Evolutionary conservation across 1,139 yeast species (phyloP).

Genomic region (Candida sanyaensis): DNA sequence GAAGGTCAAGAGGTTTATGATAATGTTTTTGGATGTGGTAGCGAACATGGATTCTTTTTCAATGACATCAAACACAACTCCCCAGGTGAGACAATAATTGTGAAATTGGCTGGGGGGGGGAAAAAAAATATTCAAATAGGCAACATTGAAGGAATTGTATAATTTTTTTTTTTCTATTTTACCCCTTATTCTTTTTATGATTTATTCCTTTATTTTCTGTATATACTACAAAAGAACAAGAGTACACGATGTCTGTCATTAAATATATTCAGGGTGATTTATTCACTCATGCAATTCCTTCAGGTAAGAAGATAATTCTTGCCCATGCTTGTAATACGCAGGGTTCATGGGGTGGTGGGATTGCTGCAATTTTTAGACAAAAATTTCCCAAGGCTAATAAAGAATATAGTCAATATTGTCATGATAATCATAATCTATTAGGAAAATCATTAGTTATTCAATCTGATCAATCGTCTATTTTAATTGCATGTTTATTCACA

Average conservation of each 20-base stretch:
- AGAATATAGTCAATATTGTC: conserved; percentile 52
- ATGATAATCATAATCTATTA: conserved; percentile 33
- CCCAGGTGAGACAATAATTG: conserved; percentile 37
- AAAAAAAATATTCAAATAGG: not conserved
- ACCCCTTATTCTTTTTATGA: not conserved
- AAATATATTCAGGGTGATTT: conserved; percentile 64
- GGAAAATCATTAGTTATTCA: conserved; percentile 58
- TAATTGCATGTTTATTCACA: conserved; percentile 66
- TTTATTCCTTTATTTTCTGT: not conserved
- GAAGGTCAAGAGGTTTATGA: conserved; percentile 17
- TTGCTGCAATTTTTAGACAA: conserved; percentile 55
- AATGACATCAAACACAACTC: conserved; percentile 43
- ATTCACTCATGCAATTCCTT: conserved; percentile 38
- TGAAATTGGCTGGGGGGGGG: conserved; percentile 5
- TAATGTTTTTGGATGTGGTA: conserved; percentile 45
- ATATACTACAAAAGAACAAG: not conserved
- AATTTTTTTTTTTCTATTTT: too few species aligned
- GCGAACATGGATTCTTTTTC: conserved; percentile 45
- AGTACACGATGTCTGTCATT: conserved; percentile 20
- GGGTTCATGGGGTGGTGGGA: conserved; percentile 88
- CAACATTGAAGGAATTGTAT: not conserved
- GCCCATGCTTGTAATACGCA: conserved; percentile 81
- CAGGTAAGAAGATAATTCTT: conserved; percentile 26
- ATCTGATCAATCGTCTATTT: conserved; percentile 23
- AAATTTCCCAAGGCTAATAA: conserved; percentile 55